phyloP scores from a whole-genome alignment of 768 basidiomycete genomes.

The Lactarius psammicola region DNA sequence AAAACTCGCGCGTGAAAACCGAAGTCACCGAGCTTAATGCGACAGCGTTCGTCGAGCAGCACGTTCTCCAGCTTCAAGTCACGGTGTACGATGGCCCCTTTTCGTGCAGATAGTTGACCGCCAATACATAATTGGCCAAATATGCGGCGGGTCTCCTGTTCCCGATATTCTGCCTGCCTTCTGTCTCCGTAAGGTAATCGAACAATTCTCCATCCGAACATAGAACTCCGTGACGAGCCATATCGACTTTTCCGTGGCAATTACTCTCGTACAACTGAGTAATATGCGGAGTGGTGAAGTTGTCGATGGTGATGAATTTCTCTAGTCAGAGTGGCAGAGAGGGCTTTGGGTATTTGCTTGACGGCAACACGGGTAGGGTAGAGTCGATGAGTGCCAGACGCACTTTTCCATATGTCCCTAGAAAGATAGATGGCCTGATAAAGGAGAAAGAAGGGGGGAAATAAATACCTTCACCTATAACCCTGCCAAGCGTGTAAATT shows the following conservation, averaged over 20 bases:
- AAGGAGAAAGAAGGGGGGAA: slow-evolving; percentile 3
- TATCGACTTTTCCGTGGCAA: slow-evolving; percentile 92
- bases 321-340: slow-evolving; percentile 87
- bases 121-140: slow-evolving; percentile 96
- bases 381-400: slow-evolving; percentile 88
- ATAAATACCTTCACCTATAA: slow-evolving; percentile 87
- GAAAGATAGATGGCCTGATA: neutral
- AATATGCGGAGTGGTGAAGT: slow-evolving; percentile 91
- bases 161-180: slow-evolving; percentile 79
- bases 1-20: slow-evolving; percentile 93
- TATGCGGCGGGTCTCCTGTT: slow-evolving; percentile 80
- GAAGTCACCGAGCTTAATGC: slow-evolving; percentile 92
- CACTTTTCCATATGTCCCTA: slow-evolving; percentile 95
- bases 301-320: slow-evolving; percentile 99
- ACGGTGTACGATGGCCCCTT: slow-evolving; percentile 93
- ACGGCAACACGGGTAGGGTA: slow-evolving; percentile 91
- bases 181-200: slow-evolving; percentile 96
- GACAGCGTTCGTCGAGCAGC: slow-evolving; percentile 83
- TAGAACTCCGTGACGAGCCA: slow-evolving; percentile 98
- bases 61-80: slow-evolving; percentile 98
- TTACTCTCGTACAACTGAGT: slow-evolving; percentile 96
- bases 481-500: slow-evolving; percentile 92
- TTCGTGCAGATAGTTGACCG: slow-evolving; percentile 88
- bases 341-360: slow-evolving; percentile 95
- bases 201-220: slow-evolving; percentile 97